Evolutionary conservation across 192 early-diverging fungal species (phyloP).

Genomic region (Coemansia sp.): DNA sequence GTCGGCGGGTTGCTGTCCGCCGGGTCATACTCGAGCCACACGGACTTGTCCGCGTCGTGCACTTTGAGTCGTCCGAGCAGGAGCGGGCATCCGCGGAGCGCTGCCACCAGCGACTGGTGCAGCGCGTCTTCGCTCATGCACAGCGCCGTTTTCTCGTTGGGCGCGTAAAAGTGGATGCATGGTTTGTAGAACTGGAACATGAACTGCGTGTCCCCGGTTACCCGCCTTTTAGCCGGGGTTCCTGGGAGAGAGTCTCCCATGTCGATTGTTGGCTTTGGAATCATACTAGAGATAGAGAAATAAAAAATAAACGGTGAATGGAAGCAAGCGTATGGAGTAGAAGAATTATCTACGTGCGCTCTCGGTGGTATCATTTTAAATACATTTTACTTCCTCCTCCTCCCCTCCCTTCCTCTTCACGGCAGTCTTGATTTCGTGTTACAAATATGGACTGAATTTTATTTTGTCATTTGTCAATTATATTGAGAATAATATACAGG

Average conservation of each 20-base stretch:
- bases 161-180: slow-evolving; percentile 39
- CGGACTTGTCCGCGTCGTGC: slow-evolving; percentile 13
- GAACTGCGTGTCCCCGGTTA: slow-evolving; percentile 48
- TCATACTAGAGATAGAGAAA: neutral
- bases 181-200: slow-evolving; percentile 55
- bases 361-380: neutral
- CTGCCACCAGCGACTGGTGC: slow-evolving; percentile 10
- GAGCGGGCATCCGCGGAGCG: slow-evolving; percentile 35
- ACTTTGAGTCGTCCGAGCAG: slow-evolving; percentile 26
- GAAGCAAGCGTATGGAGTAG: too few species aligned
- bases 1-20: slow-evolving; percentile 24
- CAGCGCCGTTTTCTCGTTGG: neutral
- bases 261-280: slow-evolving; percentile 3
- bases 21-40: slow-evolving; percentile 27
- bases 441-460: neutral
- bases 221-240: slow-evolving; percentile 7
- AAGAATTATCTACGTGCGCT: neutral
- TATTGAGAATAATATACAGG: neutral
- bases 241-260: slow-evolving; percentile 18
- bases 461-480: neutral
- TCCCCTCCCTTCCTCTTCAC: too few species aligned
- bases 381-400: too few species aligned
- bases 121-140: slow-evolving; percentile 16
- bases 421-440: neutral
- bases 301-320: too few species aligned